These are phyloP conservation scores for baker's yeast (Saccharomyces cerevisiae) DNA, from an alignment of 805 yeast genomes.

Conservation along the genomic window DNA sequence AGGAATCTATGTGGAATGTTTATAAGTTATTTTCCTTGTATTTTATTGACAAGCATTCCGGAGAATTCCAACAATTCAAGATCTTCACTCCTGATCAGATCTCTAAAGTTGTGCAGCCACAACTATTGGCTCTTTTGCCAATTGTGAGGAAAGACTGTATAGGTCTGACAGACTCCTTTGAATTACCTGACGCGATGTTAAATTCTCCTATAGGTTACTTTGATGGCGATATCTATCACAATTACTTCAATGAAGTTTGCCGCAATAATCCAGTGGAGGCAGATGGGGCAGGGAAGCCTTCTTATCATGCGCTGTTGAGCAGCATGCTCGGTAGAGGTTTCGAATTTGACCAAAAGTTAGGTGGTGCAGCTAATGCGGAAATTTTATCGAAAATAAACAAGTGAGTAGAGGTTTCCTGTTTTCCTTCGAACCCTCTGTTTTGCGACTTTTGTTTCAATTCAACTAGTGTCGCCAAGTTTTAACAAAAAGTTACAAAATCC, in stretches of 20 bases:
- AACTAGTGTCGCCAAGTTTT: background rate
- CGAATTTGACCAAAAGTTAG: constrained; percentile 32
- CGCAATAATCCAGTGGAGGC: constrained; percentile 45
- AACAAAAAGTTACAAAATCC: background rate
- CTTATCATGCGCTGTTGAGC: constrained; percentile 29
- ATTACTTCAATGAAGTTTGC: constrained; percentile 58
- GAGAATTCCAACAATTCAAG: constrained; percentile 59
- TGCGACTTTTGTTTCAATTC: background rate
- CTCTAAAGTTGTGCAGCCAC: constrained; percentile 34
- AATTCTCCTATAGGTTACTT: constrained; percentile 75
- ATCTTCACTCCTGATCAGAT: constrained; percentile 45
- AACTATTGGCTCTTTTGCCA: constrained; percentile 40
- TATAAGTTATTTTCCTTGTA: constrained; percentile 57
- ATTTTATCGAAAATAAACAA: constrained; percentile 28
- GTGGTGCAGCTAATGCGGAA: constrained; percentile 26
- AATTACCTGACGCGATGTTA: constrained; percentile 69
- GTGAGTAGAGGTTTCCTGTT: constrained; percentile 1
- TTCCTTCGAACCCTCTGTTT: background rate
- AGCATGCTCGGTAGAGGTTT: constrained; percentile 34
- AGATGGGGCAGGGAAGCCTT: constrained; percentile 45
- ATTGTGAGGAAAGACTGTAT: constrained; percentile 60
- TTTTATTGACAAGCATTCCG: constrained; percentile 61
- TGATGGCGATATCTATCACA: constrained; percentile 77
- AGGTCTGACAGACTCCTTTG: constrained; percentile 77
- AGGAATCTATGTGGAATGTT: constrained; percentile 43